These are phyloP conservation scores for Scopulariopsis brevicaulis DNA, from an alignment of 2,329 filamentous ascomycete genomes.

Conservation along the genomic window DNA sequence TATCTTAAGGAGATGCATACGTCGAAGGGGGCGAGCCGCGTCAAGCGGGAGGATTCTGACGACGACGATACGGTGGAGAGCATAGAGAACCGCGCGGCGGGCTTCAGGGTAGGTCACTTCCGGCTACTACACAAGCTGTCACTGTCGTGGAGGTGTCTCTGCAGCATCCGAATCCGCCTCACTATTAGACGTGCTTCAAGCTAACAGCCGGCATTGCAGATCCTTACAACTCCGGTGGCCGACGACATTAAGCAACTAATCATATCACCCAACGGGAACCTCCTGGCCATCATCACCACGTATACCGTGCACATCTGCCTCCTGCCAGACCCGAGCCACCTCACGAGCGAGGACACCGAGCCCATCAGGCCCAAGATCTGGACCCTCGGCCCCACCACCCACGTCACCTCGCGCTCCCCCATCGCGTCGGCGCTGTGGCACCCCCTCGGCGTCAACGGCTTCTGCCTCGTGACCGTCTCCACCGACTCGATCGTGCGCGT, in stretches of 20 bases:
- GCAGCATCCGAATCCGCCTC: neutral
- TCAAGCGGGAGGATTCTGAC: constrained; percentile 34
- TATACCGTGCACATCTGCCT: constrained; percentile 82
- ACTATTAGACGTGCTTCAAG: neutral
- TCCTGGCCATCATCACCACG: constrained; percentile 73
- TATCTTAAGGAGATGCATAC: constrained; percentile 55
- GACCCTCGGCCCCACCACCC: constrained; percentile 84
- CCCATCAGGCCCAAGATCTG: constrained; percentile 75
- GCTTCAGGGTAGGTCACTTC: constrained; percentile 2
- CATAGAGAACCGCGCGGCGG: neutral
- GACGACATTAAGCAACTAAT: constrained; percentile 76
- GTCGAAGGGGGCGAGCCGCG: constrained; percentile 9
- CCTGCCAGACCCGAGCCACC: constrained; percentile 70
- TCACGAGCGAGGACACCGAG: constrained; percentile 55
- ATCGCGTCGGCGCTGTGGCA: constrained; percentile 84
- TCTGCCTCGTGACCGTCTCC: constrained; percentile 79
- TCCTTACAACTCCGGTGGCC: constrained; percentile 65
- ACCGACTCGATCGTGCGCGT: constrained; percentile 77
- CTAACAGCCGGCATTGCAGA: constrained; percentile 29
- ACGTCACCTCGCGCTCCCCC: constrained; percentile 75
- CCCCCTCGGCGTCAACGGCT: constrained; percentile 72
- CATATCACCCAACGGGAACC: constrained; percentile 72
- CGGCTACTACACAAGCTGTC: neutral
- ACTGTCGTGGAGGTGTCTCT: neutral
- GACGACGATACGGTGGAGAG: constrained; percentile 4